These are phyloP conservation scores for Fusarium albidum DNA, from an alignment of 2,329 filamentous ascomycete species.

Conservation along the genomic window DNA sequence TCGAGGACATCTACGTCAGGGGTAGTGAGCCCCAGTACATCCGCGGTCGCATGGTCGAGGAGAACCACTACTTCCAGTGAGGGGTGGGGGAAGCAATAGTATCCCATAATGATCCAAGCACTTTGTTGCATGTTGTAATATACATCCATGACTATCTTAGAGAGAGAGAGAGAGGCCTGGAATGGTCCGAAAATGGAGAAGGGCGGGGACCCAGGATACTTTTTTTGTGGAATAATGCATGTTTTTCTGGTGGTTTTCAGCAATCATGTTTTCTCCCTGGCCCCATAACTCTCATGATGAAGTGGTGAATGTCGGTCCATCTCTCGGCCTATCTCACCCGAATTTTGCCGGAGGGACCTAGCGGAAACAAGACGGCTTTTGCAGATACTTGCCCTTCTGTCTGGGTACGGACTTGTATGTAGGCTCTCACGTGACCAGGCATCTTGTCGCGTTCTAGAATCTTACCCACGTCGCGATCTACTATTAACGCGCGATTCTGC, in stretches of 20 bases:
- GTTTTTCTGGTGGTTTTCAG: conserved; percentile 12
- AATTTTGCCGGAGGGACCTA: conserved; percentile 1
- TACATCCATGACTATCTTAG: conserved; percentile 42
- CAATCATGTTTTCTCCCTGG: neutral
- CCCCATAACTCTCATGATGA: conserved; percentile 12
- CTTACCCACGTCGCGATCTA: conserved; percentile 38
- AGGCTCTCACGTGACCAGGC: conserved; percentile 40
- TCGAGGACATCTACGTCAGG: conserved; percentile 62
- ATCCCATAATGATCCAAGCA: conserved; percentile 45
- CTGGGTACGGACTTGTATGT: no score
- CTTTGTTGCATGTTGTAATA: conserved; percentile 44
- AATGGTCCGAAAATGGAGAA: conserved; percentile 37
- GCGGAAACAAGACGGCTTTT: neutral
- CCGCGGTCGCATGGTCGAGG: conserved; percentile 65
- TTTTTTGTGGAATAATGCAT: conserved; percentile 38
- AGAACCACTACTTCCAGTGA: conserved; percentile 68
- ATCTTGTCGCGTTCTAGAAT: conserved; percentile 33
- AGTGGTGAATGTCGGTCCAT: conserved; percentile 1
- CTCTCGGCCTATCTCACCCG: conserved; percentile 32
- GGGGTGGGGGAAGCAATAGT: conserved; percentile 59
- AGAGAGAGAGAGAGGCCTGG: conserved; percentile 33
- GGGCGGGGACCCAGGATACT: conserved; percentile 31
- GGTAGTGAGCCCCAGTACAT: conserved; percentile 40
- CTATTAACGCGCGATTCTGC: conserved; percentile 52
- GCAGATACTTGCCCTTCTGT: no score